These are phyloP conservation scores for Heracleum sosnowskyi DNA, from an alignment of 129 eudicot species.

Conservation along the genomic window DNA sequence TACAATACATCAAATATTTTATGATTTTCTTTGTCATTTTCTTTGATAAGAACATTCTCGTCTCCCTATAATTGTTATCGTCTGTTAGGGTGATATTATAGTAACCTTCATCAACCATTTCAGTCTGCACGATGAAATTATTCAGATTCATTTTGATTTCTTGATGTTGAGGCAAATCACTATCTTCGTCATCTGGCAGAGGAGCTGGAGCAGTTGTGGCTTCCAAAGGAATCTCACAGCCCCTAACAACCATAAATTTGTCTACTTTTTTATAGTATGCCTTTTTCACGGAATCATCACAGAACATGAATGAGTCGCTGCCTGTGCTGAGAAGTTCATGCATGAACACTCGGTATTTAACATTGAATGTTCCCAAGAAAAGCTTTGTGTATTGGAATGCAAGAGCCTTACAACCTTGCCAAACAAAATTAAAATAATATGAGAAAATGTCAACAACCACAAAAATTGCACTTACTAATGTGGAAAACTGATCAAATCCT, in stretches of 20 bases:
- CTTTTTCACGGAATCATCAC: constrained; percentile 1
- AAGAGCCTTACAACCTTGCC: not conserved
- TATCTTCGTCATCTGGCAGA: not conserved
- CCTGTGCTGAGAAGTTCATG: not conserved
- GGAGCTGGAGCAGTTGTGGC: not conserved
- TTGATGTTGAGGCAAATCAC: not conserved
- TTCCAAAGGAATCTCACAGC: constrained; percentile 1
- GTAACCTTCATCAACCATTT: not conserved
- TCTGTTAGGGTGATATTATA: not conserved
- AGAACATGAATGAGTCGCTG: not conserved
- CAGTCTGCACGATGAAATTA: not conserved
- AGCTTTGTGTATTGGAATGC: not conserved
- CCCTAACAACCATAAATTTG: not conserved
- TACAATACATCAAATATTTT: not conserved
- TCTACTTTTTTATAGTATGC: not conserved
- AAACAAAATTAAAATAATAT: not conserved
- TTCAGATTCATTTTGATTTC: constrained; percentile 5
- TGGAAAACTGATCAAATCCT: not conserved
- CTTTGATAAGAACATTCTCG: not conserved
- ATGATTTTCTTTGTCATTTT: not conserved
- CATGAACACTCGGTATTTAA: not conserved
- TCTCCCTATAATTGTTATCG: not conserved
- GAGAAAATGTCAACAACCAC: not conserved
- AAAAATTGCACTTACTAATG: not conserved
- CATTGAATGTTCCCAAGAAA: not conserved